Evolutionary conservation across 306 rosid species (phyloP), one percentile per base, ranked within the genome.

Genomic region (Cercis canadensis): DNA sequence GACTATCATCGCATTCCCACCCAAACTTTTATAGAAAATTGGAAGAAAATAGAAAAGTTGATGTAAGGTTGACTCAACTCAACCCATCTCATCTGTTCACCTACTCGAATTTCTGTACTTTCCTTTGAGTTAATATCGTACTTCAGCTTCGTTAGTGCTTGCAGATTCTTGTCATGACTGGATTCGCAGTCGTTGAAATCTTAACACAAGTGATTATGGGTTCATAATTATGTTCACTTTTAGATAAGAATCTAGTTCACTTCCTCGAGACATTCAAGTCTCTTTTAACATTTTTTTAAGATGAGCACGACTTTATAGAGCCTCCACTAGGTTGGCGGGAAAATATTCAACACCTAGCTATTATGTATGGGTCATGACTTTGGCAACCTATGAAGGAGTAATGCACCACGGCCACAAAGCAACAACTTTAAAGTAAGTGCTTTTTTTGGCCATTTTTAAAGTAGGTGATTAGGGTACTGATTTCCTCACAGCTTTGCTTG

Each of bases 261-360:
- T 67, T 81, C 64, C 86, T 78, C 83, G 86, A 74, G 83, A 82
- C 83, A 57, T 36, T 61, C 79, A 46, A 73, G 21, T 73, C 14
- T 45, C 11, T n/a, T n/a, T n/a, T 7, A 54, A 46, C 51, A 18
- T n/a, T 17, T 73, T 74, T 12, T 49, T 54, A 60, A 16, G 60
- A 66, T 47, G 67, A 59, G 56, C 39, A 14, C 11, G 16, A 72
- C 65, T 81, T 76, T 76, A 61, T 81, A 76, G 79, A 39, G 55
- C 60, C 57, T 71, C 32, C 15, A 49, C 65, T 66, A 78, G 83
- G 83, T 51, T 47, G 83, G 78, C 74, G 34, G 21, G 40, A 57
- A 65, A 62, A 70, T 70, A 19, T 56, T 24, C 3, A 53, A 17
- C 56, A 3, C 67, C 50, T 44, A 44, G 50, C 15, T 4, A 44